A percentile compares a stretch with the other conserved stretches of the same genome.
phyloP scores from a whole-genome alignment of 345 rosid genomes.

The Odontarrhena argentea region DNA sequence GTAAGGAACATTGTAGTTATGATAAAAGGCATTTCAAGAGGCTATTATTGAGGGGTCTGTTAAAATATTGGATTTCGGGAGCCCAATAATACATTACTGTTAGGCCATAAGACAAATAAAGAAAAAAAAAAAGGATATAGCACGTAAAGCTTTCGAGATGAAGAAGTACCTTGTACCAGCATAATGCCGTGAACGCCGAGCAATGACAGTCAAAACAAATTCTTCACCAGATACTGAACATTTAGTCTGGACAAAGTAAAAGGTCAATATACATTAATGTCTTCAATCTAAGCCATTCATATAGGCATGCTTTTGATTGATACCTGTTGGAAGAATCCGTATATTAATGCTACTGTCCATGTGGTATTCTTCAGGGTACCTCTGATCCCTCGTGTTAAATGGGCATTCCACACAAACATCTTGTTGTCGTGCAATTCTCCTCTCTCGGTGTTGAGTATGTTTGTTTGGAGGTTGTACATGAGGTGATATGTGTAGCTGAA shows the following conservation, averaged over 20 bases:
- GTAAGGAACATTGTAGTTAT: not conserved
- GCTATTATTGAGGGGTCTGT: not conserved
- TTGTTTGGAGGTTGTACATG: constrained; percentile 83
- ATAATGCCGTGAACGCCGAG: constrained; percentile 91
- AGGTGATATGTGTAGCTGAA: constrained; percentile 89
- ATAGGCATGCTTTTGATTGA: constrained; percentile 1
- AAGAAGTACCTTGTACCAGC: constrained; percentile 89
- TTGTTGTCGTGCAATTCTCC: constrained; percentile 55
- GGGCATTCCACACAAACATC: constrained; percentile 91
- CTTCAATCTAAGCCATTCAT: not conserved
- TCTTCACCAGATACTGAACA: constrained; percentile 62
- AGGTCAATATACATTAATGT: constrained; percentile 9
- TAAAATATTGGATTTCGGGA: constrained; percentile 10
- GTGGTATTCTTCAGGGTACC: constrained; percentile 57
- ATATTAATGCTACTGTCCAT: constrained; percentile 90
- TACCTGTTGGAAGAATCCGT: constrained; percentile 98
- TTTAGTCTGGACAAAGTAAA: constrained; percentile 51
- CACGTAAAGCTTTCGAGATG: constrained; percentile 7
- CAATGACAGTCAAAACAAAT: constrained; percentile 70
- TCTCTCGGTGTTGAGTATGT: constrained; percentile 49
- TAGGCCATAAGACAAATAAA: constrained; percentile 13
- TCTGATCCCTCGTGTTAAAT: constrained; percentile 70
- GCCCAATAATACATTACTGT: not conserved
- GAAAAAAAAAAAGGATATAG: not conserved
- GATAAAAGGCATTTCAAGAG: constrained; percentile 4